These are phyloP conservation scores for Trichoderma brevicompactum DNA, from an alignment of 2,329 filamentous ascomycete species.

Conservation along the genomic window DNA sequence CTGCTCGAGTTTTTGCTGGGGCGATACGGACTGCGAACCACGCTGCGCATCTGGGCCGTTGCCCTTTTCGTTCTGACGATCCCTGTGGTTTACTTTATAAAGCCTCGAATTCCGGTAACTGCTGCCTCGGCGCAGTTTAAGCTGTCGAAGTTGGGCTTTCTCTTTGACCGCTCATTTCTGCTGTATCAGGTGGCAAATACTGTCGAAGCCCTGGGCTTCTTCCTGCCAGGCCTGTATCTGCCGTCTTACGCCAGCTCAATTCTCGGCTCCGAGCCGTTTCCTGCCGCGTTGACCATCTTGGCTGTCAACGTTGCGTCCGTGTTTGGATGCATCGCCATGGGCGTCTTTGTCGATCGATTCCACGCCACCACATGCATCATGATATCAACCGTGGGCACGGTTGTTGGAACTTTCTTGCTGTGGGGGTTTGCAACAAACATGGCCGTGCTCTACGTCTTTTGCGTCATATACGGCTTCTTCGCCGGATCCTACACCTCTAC, in stretches of 20 bases:
- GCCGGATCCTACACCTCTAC: conserved; percentile 63
- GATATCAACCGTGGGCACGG: conserved; percentile 58
- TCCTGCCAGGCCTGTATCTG: conserved; percentile 63
- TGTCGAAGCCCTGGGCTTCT: conserved; percentile 61
- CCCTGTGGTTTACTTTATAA: conserved; percentile 57
- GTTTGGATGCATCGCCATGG: conserved; percentile 59
- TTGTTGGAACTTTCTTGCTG: conserved; percentile 58
- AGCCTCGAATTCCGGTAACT: conserved; percentile 52
- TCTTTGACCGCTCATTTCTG: conserved; percentile 55
- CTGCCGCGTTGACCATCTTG: conserved; percentile 56
- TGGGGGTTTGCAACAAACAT: conserved; percentile 60
- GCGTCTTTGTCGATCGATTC: conserved; percentile 55
- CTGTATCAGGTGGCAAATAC: conserved; percentile 60
- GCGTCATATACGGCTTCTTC: conserved; percentile 63
- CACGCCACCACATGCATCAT: conserved; percentile 54
- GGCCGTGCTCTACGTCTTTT: conserved; percentile 59
- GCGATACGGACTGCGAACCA: conserved; percentile 48
- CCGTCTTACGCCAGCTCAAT: conserved; percentile 56
- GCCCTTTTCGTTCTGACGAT: conserved; percentile 52
- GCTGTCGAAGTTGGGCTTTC: conserved; percentile 50
- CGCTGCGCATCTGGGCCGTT: conserved; percentile 53
- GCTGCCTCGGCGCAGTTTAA: conserved; percentile 36
- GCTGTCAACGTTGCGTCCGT: conserved; percentile 61
- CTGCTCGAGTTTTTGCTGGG: conserved; percentile 51
- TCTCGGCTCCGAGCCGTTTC: conserved; percentile 49